phyloP scores from a whole-genome alignment of 2,329 filamentous ascomycete genomes.

The Fusarium miscanthi region DNA sequence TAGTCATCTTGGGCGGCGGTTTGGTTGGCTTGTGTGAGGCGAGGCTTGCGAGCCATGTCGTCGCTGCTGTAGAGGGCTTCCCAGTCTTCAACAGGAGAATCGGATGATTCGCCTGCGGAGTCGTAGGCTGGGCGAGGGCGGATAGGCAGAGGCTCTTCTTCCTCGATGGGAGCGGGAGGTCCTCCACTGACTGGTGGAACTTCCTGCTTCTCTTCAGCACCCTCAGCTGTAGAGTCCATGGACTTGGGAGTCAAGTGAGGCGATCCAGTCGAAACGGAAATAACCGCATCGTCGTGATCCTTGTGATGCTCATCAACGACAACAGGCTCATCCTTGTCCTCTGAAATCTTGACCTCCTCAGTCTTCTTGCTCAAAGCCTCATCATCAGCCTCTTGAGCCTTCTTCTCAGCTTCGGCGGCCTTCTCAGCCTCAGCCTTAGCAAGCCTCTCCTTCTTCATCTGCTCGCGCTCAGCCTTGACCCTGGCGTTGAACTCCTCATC shows the following conservation, averaged over 20 bases:
- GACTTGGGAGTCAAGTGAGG: conserved; percentile 50
- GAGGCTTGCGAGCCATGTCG: conserved; percentile 65
- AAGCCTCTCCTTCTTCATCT: conserved; percentile 35
- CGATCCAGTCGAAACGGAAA: conserved; percentile 48
- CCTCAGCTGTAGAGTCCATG: conserved; percentile 41
- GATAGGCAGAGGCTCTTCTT: conserved; percentile 30
- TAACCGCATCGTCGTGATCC: conserved; percentile 40
- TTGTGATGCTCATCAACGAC: conserved; percentile 23
- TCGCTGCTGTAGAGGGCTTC: conserved; percentile 69
- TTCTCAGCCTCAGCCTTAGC: conserved; percentile 26
- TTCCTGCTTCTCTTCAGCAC: conserved; percentile 49
- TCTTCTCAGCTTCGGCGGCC: conserved; percentile 35
- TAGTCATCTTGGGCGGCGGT: conserved; percentile 54
- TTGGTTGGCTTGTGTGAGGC: conserved; percentile 52
- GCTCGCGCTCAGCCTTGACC: conserved; percentile 29
- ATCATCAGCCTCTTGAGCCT: conserved; percentile 30
- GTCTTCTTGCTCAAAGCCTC: conserved; percentile 39
- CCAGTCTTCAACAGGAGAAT: conserved; percentile 69
- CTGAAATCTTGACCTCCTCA: conserved; percentile 18
- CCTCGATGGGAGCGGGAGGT: conserved; percentile 36
- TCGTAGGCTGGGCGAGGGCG: conserved; percentile 50
- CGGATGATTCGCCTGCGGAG: conserved; percentile 66
- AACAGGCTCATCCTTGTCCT: conserved; percentile 22
- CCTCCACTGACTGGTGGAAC: conserved; percentile 46
- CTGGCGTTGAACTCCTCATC: conserved; percentile 47